Conservation (phyloP, 805 yeast genomes). For the Saccharomyces kudriavzevii region DNA sequence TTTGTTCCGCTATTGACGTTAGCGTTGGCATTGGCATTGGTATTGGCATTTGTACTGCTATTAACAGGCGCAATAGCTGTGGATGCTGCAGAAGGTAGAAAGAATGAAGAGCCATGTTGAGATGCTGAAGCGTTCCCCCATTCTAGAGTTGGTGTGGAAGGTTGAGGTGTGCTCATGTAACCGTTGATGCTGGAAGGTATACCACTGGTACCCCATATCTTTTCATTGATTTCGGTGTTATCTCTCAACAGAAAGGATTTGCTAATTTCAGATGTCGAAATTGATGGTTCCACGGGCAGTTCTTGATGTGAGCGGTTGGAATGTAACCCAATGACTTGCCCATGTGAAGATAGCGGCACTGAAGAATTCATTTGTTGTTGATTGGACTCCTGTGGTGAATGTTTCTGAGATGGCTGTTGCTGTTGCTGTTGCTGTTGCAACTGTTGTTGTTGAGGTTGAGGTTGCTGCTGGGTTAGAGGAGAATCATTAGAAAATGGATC, state of each 20-base stretch:
- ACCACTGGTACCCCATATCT: conserved; percentile 30
- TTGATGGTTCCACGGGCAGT: background rate
- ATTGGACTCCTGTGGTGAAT: background rate
- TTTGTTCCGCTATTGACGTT: conserved; percentile 8
- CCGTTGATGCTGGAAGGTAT: conserved; percentile 27
- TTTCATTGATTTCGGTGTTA: conserved; percentile 29
- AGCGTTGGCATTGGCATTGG: conserved; percentile 5
- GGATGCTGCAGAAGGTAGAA: conserved; percentile 8
- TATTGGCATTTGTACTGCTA: conserved; percentile 8
- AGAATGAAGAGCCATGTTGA: conserved; percentile 24
- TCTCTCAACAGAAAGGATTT: conserved; percentile 37
- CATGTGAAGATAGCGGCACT: background rate
- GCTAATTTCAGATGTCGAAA: conserved; percentile 19
- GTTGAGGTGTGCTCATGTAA: conserved; percentile 21
- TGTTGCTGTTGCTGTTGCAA: conserved; percentile 10
- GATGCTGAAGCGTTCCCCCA: conserved; percentile 21
- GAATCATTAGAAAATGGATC: conserved; percentile 47
- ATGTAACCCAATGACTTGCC: background rate
- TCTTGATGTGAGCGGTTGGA: conserved; percentile 3
- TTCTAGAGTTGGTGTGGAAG: conserved; percentile 27
- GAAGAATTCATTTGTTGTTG: background rate
- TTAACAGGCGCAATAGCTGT: conserved; percentile 1
- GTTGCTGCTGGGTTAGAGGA: conserved; percentile 2
- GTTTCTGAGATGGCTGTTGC: conserved; percentile 6
- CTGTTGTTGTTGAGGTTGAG: conserved; percentile 5